Evolutionary conservation across 345 rosid species (phyloP).

Genomic region (Arabis alpina): DNA sequence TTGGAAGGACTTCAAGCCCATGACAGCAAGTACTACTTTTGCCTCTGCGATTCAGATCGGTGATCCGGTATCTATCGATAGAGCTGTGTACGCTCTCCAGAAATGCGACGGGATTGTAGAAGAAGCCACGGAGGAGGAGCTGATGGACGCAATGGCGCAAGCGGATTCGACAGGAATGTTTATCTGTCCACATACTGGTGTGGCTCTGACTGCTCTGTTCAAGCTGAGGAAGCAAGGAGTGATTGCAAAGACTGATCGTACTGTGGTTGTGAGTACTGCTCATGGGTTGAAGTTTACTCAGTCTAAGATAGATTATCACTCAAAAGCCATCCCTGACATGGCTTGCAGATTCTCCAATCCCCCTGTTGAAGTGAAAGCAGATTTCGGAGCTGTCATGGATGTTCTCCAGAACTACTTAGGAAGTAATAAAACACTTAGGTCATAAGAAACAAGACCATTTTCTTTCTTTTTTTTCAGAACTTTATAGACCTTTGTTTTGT

Average conservation of each 20-base stretch:
- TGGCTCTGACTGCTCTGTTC: slow-evolving; percentile 76
- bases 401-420: slow-evolving; percentile 67
- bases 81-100: slow-evolving; percentile 82
- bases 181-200: slow-evolving; percentile 93
- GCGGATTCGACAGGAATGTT: slow-evolving; percentile 98
- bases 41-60: slow-evolving; percentile 97
- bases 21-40: slow-evolving; percentile 72
- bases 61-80: slow-evolving; percentile 88
- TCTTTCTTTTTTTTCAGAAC: neutral
- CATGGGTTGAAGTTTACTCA: slow-evolving; percentile 92
- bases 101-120: slow-evolving; percentile 81
- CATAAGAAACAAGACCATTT: slow-evolving; percentile 27
- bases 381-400: slow-evolving; percentile 89
- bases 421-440: slow-evolving; percentile 47
- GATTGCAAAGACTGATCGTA: slow-evolving; percentile 64
- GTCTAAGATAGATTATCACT: slow-evolving; percentile 84
- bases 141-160: slow-evolving; percentile 93
- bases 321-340: slow-evolving; percentile 74
- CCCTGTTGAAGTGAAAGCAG: slow-evolving; percentile 75
- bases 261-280: slow-evolving; percentile 92
- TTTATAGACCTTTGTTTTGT: slow-evolving; percentile 19
- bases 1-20: slow-evolving; percentile 75
- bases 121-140: slow-evolving; percentile 87
- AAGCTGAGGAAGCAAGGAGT: slow-evolving; percentile 84
- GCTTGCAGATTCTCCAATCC: slow-evolving; percentile 79